phyloP scores from a whole-genome alignment of 176 grass and related monocot genomes.

The Oryza officinalis region DNA sequence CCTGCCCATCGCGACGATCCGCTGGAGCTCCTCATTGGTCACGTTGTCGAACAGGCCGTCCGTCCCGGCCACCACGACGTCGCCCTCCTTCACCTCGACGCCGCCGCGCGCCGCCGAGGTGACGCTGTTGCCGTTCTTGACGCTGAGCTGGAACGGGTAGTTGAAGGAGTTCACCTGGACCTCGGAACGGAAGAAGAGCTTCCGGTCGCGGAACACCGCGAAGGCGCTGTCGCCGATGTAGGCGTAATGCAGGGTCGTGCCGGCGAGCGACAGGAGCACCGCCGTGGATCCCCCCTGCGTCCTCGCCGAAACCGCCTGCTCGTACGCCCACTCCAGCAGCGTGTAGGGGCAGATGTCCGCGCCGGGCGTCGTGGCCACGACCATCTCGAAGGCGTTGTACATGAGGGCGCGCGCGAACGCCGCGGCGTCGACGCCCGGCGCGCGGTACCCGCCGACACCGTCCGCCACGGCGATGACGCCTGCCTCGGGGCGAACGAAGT shows the following conservation, averaged over 20 bases:
- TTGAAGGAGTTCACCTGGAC: constrained; percentile 23
- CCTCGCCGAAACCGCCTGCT: not conserved
- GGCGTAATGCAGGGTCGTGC: constrained; percentile 21
- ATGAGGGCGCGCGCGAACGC: constrained; percentile 33
- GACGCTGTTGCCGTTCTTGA: fast-evolving
- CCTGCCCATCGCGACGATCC: constrained; percentile 1
- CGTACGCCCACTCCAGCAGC: constrained; percentile 23
- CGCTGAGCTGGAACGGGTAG: constrained; percentile 35
- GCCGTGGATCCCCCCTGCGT: constrained; percentile 31
- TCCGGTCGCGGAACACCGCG: constrained; percentile 16
- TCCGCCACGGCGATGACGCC: constrained; percentile 40
- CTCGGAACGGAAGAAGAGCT: not conserved
- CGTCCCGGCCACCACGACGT: constrained; percentile 38
- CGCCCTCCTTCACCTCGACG: constrained; percentile 12
- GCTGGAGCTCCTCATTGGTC: constrained; percentile 6
- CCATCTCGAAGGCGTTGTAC: not conserved
- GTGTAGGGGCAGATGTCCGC: not conserved
- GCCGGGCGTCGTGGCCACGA: not conserved
- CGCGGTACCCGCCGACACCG: constrained; percentile 38
- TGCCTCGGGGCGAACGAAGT: constrained; percentile 14
- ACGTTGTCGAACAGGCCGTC: constrained; percentile 57
- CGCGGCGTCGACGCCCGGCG: not conserved
- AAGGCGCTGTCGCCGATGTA: constrained; percentile 49
- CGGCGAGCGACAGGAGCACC: constrained; percentile 28
- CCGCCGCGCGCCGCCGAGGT: not conserved